These are phyloP conservation scores for Penicillium sp. DNA, from an alignment of 2,329 filamentous ascomycete species.

Conservation along the genomic window DNA sequence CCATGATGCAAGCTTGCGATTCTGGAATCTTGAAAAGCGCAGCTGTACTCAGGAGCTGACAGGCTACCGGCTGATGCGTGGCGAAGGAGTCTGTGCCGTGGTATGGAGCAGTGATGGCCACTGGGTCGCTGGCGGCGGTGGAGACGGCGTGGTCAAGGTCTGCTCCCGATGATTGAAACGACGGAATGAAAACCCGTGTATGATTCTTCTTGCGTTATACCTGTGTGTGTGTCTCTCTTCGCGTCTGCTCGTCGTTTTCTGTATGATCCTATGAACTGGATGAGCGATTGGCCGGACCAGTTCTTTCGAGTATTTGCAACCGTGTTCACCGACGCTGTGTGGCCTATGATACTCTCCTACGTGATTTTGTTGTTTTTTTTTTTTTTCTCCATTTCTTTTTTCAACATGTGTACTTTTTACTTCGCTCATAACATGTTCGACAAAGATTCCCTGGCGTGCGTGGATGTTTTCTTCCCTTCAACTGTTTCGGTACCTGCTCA, in stretches of 20 bases:
- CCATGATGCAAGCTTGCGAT: conserved; percentile 90
- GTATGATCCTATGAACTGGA: conserved; percentile 37
- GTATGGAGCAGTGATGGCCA: conserved; percentile 95
- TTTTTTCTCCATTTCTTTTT: conserved; percentile 18
- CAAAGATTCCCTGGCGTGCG: conserved; percentile 26
- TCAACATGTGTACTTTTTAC: conserved; percentile 24
- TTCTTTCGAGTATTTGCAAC: conserved; percentile 40
- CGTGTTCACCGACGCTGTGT: conserved; percentile 33
- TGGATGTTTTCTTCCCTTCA: conserved; percentile 8
- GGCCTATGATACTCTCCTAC: conserved; percentile 35
- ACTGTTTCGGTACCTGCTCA: conserved; percentile 7
- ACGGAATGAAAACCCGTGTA: conserved; percentile 30
- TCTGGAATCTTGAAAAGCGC: conserved; percentile 96
- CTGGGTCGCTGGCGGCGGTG: conserved; percentile 91
- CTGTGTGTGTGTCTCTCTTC: conserved; percentile 26
- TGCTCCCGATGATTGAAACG: conserved; percentile 52
- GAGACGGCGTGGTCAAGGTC: conserved; percentile 94
- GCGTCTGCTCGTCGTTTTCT: conserved; percentile 17
- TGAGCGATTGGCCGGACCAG: conserved; percentile 35
- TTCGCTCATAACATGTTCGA: conserved; percentile 23
- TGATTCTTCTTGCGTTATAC: conserved; percentile 28
- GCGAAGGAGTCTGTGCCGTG: conserved; percentile 90
- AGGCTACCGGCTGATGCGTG: conserved; percentile 88
- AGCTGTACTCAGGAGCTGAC: conserved; percentile 95
- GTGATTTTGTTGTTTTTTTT: no score